Evolutionary conservation across 495 filamentous ascomycete genomes (phyloP).

Genomic region (Cairneyella variabilis): DNA sequence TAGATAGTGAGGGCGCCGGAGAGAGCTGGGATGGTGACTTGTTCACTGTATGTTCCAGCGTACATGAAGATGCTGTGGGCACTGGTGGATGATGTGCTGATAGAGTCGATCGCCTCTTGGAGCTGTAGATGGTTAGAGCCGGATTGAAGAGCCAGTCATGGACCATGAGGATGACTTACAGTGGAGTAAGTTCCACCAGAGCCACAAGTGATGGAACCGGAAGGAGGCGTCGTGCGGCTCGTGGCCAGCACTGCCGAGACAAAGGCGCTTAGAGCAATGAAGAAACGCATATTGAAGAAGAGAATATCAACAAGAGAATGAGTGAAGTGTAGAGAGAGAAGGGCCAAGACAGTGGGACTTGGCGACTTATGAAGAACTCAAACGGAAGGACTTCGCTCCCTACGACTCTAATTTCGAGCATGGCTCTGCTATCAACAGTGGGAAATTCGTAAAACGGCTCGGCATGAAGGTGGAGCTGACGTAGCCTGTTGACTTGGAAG

Average conservation of each 20-base stretch:
- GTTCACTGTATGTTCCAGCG: constrained; percentile 37
- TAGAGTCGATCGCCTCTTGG: constrained; percentile 51
- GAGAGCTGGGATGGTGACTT: constrained; percentile 34
- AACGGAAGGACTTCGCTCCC: no score
- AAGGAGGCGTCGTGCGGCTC: constrained; percentile 19
- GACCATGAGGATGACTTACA: constrained; percentile 2
- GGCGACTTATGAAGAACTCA: no score
- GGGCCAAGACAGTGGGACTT: no score
- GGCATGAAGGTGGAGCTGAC: no score
- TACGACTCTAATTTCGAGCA: no score
- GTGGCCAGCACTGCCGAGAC: constrained; percentile 14
- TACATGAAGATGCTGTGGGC: constrained; percentile 27
- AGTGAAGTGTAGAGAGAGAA: background rate
- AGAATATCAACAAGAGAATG: background rate
- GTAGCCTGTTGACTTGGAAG: no score
- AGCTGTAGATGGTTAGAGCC: constrained; percentile 42
- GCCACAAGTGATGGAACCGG: constrained; percentile 21
- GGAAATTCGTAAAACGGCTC: no score
- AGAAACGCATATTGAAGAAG: constrained; percentile 14
- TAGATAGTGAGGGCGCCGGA: constrained; percentile 32
- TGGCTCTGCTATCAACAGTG: no score
- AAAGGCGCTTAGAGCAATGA: constrained; percentile 14
- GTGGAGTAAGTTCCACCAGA: constrained; percentile 19
- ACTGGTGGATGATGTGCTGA: constrained; percentile 41
- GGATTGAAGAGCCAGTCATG: no score